Evolutionary conservation across 2,329 filamentous ascomycete genomes (phyloP).

Genomic region (Sclerotiophoma versabilis): DNA sequence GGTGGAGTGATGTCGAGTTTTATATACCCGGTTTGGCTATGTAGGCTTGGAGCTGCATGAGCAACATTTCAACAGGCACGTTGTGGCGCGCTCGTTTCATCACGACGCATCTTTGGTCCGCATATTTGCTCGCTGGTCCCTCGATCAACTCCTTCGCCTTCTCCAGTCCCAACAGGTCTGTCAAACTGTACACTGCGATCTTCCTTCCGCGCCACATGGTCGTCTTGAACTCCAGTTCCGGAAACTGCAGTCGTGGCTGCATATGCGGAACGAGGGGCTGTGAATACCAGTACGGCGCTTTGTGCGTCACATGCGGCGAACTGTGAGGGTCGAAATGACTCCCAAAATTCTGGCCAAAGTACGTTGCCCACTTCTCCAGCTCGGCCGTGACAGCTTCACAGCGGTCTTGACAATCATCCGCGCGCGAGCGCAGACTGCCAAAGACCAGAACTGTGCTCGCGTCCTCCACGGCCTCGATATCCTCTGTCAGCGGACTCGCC

Average conservation of each 20-base stretch:
- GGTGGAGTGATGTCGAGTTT: neutral
- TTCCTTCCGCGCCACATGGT: constrained; percentile 38
- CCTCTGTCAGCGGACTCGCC: constrained; percentile 25
- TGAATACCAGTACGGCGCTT: constrained; percentile 35
- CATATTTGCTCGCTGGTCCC: constrained; percentile 27
- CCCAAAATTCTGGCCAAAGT: constrained; percentile 24
- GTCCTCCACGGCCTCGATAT: constrained; percentile 37
- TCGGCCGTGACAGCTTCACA: constrained; percentile 23
- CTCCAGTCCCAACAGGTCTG: constrained; percentile 44
- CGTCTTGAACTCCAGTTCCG: constrained; percentile 41
- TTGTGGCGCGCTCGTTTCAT: constrained; percentile 40
- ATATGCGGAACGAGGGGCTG: constrained; percentile 37
- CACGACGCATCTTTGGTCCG: constrained; percentile 34
- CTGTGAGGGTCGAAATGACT: constrained; percentile 37
- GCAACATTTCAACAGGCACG: constrained; percentile 36
- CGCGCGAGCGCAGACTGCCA: constrained; percentile 32
- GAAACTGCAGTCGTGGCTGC: constrained; percentile 36
- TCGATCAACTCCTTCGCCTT: constrained; percentile 31
- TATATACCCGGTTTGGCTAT: constrained; percentile 27
- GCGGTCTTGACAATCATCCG: constrained; percentile 30
- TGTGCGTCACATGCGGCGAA: constrained; percentile 29
- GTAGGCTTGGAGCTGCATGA: constrained; percentile 45
- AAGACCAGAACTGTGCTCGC: constrained; percentile 40
- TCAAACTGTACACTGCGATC: constrained; percentile 46
- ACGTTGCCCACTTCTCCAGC: constrained; percentile 32